Evolutionary conservation across 176 grass and related monocot genomes (phyloP).

Genomic region (Carex kokanica): DNA sequence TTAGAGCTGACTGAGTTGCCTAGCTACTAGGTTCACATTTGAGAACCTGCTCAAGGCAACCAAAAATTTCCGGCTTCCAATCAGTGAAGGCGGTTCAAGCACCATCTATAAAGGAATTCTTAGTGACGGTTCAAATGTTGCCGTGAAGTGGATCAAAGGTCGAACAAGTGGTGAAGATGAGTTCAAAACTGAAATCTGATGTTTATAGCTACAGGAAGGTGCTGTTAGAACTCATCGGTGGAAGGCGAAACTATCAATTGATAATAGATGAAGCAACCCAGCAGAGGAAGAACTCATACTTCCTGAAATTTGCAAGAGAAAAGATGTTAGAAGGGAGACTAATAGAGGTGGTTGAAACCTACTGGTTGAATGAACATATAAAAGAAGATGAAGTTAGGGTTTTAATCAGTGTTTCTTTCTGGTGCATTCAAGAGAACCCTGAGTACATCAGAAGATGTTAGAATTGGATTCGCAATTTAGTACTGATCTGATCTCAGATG

Average conservation of each 20-base stretch:
- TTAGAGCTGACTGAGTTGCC: constrained; percentile 8
- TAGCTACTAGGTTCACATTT: not conserved
- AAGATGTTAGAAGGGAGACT: constrained; percentile 25
- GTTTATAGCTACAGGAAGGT: constrained; percentile 69
- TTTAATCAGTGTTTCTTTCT: constrained; percentile 24
- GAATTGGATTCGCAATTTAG: not conserved
- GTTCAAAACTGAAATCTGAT: constrained; percentile 49
- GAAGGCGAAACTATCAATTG: constrained; percentile 33
- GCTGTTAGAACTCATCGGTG: constrained; percentile 50
- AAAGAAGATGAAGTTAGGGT: constrained; percentile 29
- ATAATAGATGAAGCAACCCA: too few relatives aligned
- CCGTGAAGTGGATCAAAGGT: constrained; percentile 41
- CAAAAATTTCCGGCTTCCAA: constrained; percentile 30
- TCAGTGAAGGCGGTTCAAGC: constrained; percentile 45
- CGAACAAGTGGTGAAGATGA: constrained; percentile 29
- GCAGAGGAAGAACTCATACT: not conserved
- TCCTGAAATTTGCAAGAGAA: constrained; percentile 27
- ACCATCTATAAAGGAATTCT: constrained; percentile 36
- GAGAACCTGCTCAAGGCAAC: constrained; percentile 24
- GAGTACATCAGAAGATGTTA: too few relatives aligned
- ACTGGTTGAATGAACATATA: constrained; percentile 29
- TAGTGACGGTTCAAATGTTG: constrained; percentile 44
- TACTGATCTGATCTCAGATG: not conserved
- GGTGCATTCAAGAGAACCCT: too few relatives aligned
- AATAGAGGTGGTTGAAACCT: constrained; percentile 47